Evolutionary conservation across 257 asterid genomes (phyloP), one percentile per base, ranked within the genome.

Genomic region (Anisodus tanguticus): DNA sequence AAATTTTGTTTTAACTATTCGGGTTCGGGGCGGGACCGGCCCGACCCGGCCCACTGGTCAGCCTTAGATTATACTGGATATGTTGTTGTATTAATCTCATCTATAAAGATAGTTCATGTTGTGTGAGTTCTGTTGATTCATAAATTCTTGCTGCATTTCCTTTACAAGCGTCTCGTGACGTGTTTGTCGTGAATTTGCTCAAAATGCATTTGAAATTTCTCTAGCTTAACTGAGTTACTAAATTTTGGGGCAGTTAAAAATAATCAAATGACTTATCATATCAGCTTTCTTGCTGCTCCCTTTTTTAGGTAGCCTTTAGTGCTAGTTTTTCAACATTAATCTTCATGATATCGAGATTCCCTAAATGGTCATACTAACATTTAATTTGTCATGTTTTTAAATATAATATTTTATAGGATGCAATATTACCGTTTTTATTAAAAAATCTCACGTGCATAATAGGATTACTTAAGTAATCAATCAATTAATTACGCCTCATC

Each of bases 301-400:
- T 16, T 47, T 71, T 64, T 57, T 54, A 81, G 60, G 35, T n/a
- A 71, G 63, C 66, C 58, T 31, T 31, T 31, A 31, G 35, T 31
- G 35, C 35, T 81, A 45, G 49, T 72, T 26, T 69, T 69, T 81
- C 31, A n/a, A 41, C 6, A 22, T 57, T 84, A 15, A 22, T 35
- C 49, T 82, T 83, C 83, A 9, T 51, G 57, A 60, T 92, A 86
- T 93, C 93, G 98, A 94, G 97, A 92, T 82, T 86, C 97, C 72
- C 97, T 97, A 39, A 95, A 95, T 88, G 95, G 95, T 43, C 87
- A 85, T 55, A 93, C 4, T 41, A 3, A 41, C 45, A 41, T 41
- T 41, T 41, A 0, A 41, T 41, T 41, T 41, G 5, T 41, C 45
- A 41, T 41, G 45, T 41, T 41, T 41, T 3, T 41, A 41, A 41